Percentiles rank a stretch among this genome's conserved stretches.
Conservation (phyloP, 305 asterid species). For the Petunia hybrid region DNA sequence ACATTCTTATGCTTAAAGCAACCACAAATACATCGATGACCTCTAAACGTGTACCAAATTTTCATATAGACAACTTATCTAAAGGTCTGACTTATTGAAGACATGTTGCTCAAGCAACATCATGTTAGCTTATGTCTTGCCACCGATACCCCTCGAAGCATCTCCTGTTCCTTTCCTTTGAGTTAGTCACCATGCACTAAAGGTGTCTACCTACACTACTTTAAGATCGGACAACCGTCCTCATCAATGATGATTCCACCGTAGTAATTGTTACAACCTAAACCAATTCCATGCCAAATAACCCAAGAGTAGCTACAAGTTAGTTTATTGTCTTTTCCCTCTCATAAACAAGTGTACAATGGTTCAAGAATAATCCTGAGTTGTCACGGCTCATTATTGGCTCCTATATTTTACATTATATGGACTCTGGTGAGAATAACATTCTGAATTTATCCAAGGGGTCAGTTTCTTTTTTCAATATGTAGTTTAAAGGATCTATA, state of each 20-base stretch:
- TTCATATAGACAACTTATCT: too few relatives aligned
- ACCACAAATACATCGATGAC: too few relatives aligned
- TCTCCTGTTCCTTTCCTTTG: conserved; percentile 6
- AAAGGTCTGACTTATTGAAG: neutral
- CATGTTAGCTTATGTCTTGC: neutral
- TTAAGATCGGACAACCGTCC: neutral
- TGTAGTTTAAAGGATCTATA: conserved; percentile 1
- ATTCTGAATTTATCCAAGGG: neutral
- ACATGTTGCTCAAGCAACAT: neutral
- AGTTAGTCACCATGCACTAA: neutral
- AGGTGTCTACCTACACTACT: neutral
- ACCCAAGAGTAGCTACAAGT: neutral
- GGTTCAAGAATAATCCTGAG: neutral
- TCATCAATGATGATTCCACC: conserved; percentile 3
- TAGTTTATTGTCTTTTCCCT: neutral
- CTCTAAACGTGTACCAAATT: too few relatives aligned
- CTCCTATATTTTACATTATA: neutral
- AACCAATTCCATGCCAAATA: conserved; percentile 20
- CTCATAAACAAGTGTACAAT: neutral
- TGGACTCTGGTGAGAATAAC: neutral
- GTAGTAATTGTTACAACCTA: neutral
- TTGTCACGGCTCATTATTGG: neutral
- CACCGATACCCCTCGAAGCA: neutral
- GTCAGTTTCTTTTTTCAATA: neutral
- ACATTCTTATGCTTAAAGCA: neutral